Evolutionary conservation across 257 asterid species (phyloP).

Genomic region (Primulina eburnea): DNA sequence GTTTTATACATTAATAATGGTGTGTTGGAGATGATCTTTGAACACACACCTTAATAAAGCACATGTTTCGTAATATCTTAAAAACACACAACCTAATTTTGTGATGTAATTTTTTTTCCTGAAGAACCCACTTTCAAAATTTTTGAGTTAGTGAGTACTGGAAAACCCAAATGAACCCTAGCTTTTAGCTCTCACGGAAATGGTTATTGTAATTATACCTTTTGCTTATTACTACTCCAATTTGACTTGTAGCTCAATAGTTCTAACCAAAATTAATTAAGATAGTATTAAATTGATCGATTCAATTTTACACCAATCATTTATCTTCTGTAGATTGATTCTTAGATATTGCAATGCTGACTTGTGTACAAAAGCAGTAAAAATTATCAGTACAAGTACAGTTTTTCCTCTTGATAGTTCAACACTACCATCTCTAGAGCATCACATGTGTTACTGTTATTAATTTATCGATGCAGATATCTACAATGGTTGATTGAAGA

Average conservation of each 20-base stretch:
- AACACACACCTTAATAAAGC: neutral
- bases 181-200: neutral
- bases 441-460: slow-evolving; percentile 18
- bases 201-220: neutral
- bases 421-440: slow-evolving; percentile 4
- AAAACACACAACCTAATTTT: neutral
- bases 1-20: no score
- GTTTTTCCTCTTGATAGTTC: slow-evolving; percentile 16
- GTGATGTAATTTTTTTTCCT: neutral
- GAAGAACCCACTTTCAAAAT: no score
- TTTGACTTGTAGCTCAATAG: neutral
- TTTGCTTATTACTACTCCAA: neutral
- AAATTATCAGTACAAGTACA: neutral
- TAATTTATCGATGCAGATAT: slow-evolving; percentile 52
- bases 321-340: no score
- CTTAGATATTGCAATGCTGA: no score
- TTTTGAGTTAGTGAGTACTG: no score
- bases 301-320: neutral
- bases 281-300: slow-evolving; percentile 4
- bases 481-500: slow-evolving; percentile 98
- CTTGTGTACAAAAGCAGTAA: neutral
- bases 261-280: slow-evolving; percentile 9
- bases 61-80: neutral
- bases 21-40: neutral
- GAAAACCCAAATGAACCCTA: neutral